Conservation (phyloP, 129 eudicot genomes). For the Artemisia tridentata region DNA sequence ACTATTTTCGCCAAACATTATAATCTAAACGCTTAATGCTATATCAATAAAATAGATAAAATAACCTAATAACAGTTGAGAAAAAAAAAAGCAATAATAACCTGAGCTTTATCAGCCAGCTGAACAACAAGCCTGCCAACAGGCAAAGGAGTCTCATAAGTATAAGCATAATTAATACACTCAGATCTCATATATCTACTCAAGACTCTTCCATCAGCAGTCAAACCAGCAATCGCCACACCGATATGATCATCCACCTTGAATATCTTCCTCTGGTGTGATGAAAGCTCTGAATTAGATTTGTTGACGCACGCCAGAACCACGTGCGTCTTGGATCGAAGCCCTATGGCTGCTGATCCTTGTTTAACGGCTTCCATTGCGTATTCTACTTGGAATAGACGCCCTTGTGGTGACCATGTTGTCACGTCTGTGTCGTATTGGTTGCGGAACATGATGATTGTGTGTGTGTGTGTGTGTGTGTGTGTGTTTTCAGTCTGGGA, state of each 20-base stretch:
- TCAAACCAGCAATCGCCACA: conserved; percentile 95
- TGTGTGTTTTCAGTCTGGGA: neutral
- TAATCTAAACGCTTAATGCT: too few species aligned
- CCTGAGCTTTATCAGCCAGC: conserved; percentile 99
- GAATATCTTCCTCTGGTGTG: conserved; percentile 96
- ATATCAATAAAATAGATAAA: too few species aligned
- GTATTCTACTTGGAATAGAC: conserved; percentile 93
- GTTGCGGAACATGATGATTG: conserved; percentile 65
- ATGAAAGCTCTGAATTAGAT: conserved; percentile 84
- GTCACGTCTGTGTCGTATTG: conserved; percentile 88
- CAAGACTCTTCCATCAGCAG: conserved; percentile 94
- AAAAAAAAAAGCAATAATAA: conserved; percentile 16
- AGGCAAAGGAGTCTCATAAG: conserved; percentile 84
- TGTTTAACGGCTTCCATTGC: conserved; percentile 99
- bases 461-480: neutral
- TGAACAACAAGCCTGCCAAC: conserved; percentile 97
- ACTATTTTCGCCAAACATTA: too few species aligned
- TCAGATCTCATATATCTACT: conserved; percentile 94
- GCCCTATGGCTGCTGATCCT: conserved; percentile 95
- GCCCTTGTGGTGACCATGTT: conserved; percentile 94
- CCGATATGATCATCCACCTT: conserved; percentile 98
- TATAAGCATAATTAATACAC: conserved; percentile 67
- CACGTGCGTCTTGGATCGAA: conserved; percentile 93
- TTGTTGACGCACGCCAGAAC: conserved; percentile 89
- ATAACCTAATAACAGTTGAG: too few species aligned